Evolutionary conservation across 139 green algal species (phyloP).

Genomic region (Monoraphidium neglectum): DNA sequence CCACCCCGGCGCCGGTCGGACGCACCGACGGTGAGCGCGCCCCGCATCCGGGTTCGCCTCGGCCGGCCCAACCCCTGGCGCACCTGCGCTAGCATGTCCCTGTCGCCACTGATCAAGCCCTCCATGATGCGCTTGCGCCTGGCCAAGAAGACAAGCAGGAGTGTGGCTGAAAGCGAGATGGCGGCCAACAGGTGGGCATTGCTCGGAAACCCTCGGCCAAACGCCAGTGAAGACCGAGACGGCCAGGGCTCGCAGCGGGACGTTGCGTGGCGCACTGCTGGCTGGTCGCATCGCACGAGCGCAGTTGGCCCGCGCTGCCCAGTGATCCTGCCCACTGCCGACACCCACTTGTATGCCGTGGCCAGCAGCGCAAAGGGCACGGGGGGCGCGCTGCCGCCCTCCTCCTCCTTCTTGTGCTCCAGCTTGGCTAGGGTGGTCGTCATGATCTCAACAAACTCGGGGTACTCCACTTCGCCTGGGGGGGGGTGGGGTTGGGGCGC

Average conservation of each 20-base stretch:
- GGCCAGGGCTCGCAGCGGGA: no score
- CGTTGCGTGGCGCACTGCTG: no score
- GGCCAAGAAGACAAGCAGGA: background rate
- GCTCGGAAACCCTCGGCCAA: background rate
- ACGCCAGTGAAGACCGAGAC: background rate
- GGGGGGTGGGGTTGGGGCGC: no score
- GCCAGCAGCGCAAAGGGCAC: no score
- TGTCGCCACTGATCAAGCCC: conserved; percentile 44
- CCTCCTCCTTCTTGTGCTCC: conserved; percentile 1
- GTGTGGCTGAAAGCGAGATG: background rate
- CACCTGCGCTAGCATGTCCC: conserved; percentile 23
- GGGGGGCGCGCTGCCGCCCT: conserved; percentile 17
- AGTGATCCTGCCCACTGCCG: no score
- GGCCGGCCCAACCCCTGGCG: no score
- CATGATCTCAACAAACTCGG: conserved; percentile 80
- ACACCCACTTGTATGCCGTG: no score
- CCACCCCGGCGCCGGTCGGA: no score
- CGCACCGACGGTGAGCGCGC: no score
- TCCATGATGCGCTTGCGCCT: conserved; percentile 45
- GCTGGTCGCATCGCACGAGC: no score
- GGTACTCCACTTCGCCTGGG: conserved; percentile 52
- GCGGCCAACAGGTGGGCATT: background rate
- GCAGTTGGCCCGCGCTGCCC: no score
- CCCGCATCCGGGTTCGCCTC: no score
- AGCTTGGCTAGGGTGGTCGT: conserved; percentile 47